Evolutionary conservation across 768 basidiomycete genomes (phyloP).

Genomic region (Suillus tomentosus): DNA sequence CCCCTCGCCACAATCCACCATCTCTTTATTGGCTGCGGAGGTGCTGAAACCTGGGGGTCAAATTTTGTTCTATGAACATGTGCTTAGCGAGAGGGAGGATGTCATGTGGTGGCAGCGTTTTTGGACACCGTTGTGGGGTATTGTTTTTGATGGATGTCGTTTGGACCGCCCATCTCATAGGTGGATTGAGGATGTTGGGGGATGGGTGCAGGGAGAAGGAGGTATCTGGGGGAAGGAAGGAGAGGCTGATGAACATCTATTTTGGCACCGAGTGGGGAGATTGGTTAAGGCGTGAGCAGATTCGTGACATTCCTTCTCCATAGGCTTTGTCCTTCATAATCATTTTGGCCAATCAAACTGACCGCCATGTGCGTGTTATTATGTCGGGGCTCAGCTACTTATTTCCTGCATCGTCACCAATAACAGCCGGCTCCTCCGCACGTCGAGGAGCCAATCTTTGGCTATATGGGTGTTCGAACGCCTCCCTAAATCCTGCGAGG

Average conservation of each 20-base stretch:
- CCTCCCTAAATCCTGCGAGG: too few relatives aligned
- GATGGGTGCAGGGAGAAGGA: constrained; percentile 48
- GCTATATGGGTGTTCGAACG: too few relatives aligned
- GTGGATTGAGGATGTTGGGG: constrained; percentile 45
- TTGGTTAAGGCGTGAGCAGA: constrained; percentile 47
- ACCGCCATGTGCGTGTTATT: too few relatives aligned
- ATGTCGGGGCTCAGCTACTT: too few relatives aligned
- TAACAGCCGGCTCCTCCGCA: too few relatives aligned
- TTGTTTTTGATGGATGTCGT: constrained; percentile 62
- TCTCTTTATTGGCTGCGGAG: constrained; percentile 48
- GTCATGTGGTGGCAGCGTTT: constrained; percentile 73
- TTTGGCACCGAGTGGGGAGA: constrained; percentile 59
- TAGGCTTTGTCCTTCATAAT: not conserved
- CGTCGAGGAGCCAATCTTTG: too few relatives aligned
- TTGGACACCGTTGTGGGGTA: constrained; percentile 71
- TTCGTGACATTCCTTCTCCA: not conserved
- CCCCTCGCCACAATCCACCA: constrained; percentile 52
- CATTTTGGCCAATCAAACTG: too few relatives aligned
- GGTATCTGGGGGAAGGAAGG: constrained; percentile 48
- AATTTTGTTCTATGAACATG: constrained; percentile 72
- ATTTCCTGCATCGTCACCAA: too few relatives aligned
- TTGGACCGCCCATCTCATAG: constrained; percentile 57
- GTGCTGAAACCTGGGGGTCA: constrained; percentile 66
- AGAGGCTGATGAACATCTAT: constrained; percentile 58
- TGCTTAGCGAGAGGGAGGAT: constrained; percentile 51